phyloP scores from a whole-genome alignment of 148 eudicot genomes.

The Chenopodium berlandieri region DNA sequence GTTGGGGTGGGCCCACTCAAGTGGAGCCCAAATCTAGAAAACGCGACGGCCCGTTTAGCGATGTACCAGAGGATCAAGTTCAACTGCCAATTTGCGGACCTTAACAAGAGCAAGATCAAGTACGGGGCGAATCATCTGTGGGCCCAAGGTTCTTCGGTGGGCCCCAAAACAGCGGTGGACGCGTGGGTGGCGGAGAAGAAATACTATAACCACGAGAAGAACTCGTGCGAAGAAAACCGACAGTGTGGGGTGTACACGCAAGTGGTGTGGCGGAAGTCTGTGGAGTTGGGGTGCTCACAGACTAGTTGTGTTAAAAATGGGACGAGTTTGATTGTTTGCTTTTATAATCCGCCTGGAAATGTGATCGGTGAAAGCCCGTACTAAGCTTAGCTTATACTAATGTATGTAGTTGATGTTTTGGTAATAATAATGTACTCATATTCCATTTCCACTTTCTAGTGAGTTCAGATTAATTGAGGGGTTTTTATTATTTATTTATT shows the following conservation, averaged over 20 bases:
- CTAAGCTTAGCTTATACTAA: neutral
- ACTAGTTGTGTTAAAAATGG: constrained; percentile 47
- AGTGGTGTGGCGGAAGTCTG: constrained; percentile 75
- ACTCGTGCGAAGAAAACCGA: constrained; percentile 44
- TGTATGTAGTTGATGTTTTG: too few species aligned
- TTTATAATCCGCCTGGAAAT: constrained; percentile 84
- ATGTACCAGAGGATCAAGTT: constrained; percentile 52
- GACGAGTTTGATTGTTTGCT: constrained; percentile 53
- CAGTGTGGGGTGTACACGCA: constrained; percentile 77
- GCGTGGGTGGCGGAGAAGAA: constrained; percentile 65
- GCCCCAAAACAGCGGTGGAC: constrained; percentile 53
- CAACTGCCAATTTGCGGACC: constrained; percentile 52
- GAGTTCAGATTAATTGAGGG: too few species aligned
- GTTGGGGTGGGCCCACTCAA: constrained; percentile 56
- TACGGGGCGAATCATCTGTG: constrained; percentile 72
- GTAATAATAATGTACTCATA: too few species aligned
- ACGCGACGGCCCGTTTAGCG: constrained; percentile 42
- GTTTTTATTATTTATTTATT: too few species aligned
- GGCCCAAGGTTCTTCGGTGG: constrained; percentile 40
- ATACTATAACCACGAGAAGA: constrained; percentile 43
- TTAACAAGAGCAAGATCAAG: constrained; percentile 32
- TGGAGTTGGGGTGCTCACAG: constrained; percentile 63
- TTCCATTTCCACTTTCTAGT: too few species aligned
- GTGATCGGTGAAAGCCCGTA: constrained; percentile 64
- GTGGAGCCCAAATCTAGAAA: constrained; percentile 54